A percentile compares a stretch with the other conserved stretches of the same genome.
Evolutionary conservation across 768 basidiomycete genomes (phyloP).

Genomic region (Gloeopeniophorella convolvens): DNA sequence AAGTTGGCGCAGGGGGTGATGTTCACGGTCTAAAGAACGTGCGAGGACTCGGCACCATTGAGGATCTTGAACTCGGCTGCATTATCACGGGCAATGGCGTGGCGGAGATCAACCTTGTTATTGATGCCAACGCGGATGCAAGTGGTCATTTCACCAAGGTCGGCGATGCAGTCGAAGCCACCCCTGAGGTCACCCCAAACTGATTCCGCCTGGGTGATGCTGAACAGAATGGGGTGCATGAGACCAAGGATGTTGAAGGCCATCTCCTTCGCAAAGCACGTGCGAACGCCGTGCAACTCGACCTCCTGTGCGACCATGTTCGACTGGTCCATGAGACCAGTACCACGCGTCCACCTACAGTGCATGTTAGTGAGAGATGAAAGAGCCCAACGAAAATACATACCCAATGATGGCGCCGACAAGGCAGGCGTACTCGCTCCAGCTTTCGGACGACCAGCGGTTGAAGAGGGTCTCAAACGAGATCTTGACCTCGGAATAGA

Average conservation of each 20-base stretch:
- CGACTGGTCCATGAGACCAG: conserved; percentile 92
- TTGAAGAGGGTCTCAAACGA: conserved; percentile 97
- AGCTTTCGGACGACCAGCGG: conserved; percentile 95
- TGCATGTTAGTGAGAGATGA: conserved; percentile 5
- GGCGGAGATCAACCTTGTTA: conserved; percentile 87
- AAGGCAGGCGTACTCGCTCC: conserved; percentile 98
- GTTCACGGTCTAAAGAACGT: conserved; percentile 84
- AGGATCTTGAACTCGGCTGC: conserved; percentile 90
- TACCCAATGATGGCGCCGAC: conserved; percentile 98
- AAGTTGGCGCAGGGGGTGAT: conserved; percentile 98
- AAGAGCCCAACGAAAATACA: conserved; percentile 25
- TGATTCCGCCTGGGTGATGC: conserved; percentile 98
- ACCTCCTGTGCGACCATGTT: conserved; percentile 93
- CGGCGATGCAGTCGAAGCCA: conserved; percentile 95
- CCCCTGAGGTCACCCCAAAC: conserved; percentile 99
- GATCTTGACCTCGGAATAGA: conserved; percentile 98
- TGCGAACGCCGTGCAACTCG: conserved; percentile 89
- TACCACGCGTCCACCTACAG: conserved; percentile 91
- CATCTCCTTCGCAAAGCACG: conserved; percentile 99
- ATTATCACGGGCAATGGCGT: conserved; percentile 90
- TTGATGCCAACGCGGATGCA: conserved; percentile 78
- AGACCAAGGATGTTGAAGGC: conserved; percentile 99
- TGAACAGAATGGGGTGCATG: conserved; percentile 98
- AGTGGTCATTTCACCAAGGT: conserved; percentile 85
- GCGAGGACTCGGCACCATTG: conserved; percentile 88